phyloP scores from a whole-genome alignment of 2,329 filamentous ascomycete genomes.

The Sclerotinia sclerotiorum region DNA sequence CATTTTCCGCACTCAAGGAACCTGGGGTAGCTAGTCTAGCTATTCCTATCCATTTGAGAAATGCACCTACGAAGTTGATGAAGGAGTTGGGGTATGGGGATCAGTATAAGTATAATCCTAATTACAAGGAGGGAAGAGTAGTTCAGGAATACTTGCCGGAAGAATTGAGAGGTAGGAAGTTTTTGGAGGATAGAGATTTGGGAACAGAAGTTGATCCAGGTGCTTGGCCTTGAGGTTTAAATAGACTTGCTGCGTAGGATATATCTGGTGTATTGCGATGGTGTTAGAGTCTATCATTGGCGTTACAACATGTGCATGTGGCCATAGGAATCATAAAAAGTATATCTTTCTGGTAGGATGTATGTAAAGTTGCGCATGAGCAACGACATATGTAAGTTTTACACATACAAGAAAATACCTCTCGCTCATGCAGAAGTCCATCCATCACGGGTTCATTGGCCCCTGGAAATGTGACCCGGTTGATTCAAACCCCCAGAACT shows the following conservation, averaged over 20 bases:
- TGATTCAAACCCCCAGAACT: constrained; percentile 13
- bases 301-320: background rate
- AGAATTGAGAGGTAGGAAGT: constrained; percentile 65
- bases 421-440: background rate
- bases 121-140: constrained; percentile 79
- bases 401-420: constrained; percentile 4
- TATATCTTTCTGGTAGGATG: background rate
- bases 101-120: constrained; percentile 96
- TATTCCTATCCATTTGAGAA: constrained; percentile 83
- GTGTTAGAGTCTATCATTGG: constrained; percentile 23
- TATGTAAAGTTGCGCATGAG: constrained; percentile 8
- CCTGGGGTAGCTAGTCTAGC: constrained; percentile 80
- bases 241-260: constrained; percentile 15
- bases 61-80: constrained; percentile 91
- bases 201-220: constrained; percentile 72
- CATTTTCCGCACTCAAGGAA: constrained; percentile 74
- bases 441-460: background rate
- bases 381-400: constrained; percentile 10
- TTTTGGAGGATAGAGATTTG: constrained; percentile 78
- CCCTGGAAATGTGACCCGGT: background rate
- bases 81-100: constrained; percentile 86
- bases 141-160: constrained; percentile 89
- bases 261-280: constrained; percentile 25
- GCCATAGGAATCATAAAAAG: background rate
- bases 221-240: constrained; percentile 34